Evolutionary conservation across 2,329 filamentous ascomycete species (phyloP).

Genomic region (Fusarium virguliforme): DNA sequence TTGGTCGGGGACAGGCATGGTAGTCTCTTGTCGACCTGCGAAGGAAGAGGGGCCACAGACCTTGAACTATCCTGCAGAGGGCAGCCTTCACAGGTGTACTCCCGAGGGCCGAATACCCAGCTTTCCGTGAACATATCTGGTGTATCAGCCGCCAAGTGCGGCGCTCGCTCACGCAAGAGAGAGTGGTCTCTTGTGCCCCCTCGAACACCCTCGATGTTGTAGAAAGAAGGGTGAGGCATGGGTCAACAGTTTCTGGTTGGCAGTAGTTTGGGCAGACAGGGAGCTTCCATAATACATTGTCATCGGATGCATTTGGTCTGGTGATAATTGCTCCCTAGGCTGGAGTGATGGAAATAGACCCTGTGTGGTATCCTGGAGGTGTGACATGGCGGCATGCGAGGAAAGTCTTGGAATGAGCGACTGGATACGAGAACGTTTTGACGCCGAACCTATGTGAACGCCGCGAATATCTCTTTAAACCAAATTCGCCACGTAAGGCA

Average conservation of each 20-base stretch:
- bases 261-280: not conserved
- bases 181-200: not conserved
- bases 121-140: not conserved
- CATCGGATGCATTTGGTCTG: not conserved
- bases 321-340: not conserved
- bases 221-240: not conserved
- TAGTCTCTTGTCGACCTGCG: not conserved
- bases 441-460: not conserved
- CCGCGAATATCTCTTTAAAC: not conserved
- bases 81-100: not conserved
- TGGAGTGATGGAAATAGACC: not conserved
- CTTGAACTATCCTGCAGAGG: not conserved
- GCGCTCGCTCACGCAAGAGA: not conserved
- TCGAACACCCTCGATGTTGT: not conserved
- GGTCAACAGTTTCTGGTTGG: not conserved
- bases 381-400: not conserved
- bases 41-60: not conserved
- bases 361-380: not conserved
- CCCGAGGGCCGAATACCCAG: not conserved
- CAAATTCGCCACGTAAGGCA: not conserved
- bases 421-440: not conserved
- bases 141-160: not conserved
- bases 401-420: not conserved
- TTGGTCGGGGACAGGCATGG: not conserved
- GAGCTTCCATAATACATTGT: not conserved